These are phyloP conservation scores for Pseudonitzschia multiseries DNA, from an alignment of 108 stramenopile species.

Conservation along the genomic window DNA sequence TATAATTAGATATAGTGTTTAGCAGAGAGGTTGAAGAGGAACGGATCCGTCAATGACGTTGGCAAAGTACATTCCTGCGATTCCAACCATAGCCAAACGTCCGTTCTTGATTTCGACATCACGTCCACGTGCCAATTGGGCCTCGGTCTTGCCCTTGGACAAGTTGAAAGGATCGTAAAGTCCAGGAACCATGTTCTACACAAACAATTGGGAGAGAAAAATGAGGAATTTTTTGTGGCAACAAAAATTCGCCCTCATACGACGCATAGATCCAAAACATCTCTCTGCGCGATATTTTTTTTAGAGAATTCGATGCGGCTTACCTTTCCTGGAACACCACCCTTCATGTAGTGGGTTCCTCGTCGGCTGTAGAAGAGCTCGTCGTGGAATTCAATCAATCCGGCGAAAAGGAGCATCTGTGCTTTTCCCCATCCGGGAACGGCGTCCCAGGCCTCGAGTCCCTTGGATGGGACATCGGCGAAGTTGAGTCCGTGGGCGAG, in stretches of 20 bases:
- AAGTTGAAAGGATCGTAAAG: slow-evolving; percentile 76
- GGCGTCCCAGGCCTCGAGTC: slow-evolving; percentile 83
- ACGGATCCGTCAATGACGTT: slow-evolving; percentile 65
- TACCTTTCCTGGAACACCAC: slow-evolving; percentile 80
- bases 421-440: slow-evolving; percentile 85
- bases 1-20: background rate
- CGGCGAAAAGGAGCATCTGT: slow-evolving; percentile 77
- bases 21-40: slow-evolving; percentile 61
- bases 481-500: slow-evolving; percentile 66
- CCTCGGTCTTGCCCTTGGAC: slow-evolving; percentile 57
- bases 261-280: background rate
- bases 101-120: slow-evolving; percentile 80
- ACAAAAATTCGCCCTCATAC: background rate
- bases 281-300: background rate
- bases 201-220: background rate
- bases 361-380: slow-evolving; percentile 63
- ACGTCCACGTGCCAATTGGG: slow-evolving; percentile 65
- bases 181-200: slow-evolving; percentile 81
- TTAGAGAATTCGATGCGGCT: background rate
- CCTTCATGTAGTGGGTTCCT: slow-evolving; percentile 73
- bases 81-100: slow-evolving; percentile 82
- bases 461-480: slow-evolving; percentile 62
- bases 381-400: slow-evolving; percentile 80
- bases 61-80: slow-evolving; percentile 69
- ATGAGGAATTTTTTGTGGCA: background rate